Base-by-base conservation (phyloP, 208 protist species). In the Naegleria gruberi region DNA sequence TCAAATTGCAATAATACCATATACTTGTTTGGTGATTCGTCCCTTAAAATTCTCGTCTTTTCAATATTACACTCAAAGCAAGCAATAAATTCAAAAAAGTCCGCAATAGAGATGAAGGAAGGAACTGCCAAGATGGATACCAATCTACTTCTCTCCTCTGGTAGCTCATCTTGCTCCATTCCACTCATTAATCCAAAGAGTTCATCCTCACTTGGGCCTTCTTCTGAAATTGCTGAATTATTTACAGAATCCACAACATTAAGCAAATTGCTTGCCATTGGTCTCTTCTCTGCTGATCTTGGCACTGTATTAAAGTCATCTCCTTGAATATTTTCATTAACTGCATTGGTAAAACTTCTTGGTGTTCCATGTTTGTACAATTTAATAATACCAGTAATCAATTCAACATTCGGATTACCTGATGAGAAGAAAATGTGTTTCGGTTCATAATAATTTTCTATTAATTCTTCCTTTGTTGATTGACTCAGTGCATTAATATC, bases 341-440 rank as follows among this genome's bases (percentile, higher is more conserved):
- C 34, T 26, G 17, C 10, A 44, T 45, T 84, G 42, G 17, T 41
- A 84, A 45, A 23, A 41, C 17, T 45, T 26, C n/a, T 34, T 87
- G 82, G n/a, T 51, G 51, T 65, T 65, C 51, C 51, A 65, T 87
- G 34, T 87, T 34, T 87, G 43, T 87, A 87, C 82, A 87, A 87
- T n/a, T 87, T 37, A 17, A 87, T 55, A 34, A 41, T 41, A 41
- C 82, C 82, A 55, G 82, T 87, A 0, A 57, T 34, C 19, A 55
- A 37, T 55, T 87, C 82, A 34, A 87, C 82, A 41, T 8, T 40
- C 1, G 82, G 82, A 87, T 87, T 87, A 19, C 82, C 82, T n/a
- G 23, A 47, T 46, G 41, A 46, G 19, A 86, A 86, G 34, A 86
- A 86, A 6, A 86, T 34, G 5, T 34, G 40, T 41, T 82, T 42